phyloP scores from a whole-genome alignment of 148 eudicot genomes.

The Dianthus caryophyllus region DNA sequence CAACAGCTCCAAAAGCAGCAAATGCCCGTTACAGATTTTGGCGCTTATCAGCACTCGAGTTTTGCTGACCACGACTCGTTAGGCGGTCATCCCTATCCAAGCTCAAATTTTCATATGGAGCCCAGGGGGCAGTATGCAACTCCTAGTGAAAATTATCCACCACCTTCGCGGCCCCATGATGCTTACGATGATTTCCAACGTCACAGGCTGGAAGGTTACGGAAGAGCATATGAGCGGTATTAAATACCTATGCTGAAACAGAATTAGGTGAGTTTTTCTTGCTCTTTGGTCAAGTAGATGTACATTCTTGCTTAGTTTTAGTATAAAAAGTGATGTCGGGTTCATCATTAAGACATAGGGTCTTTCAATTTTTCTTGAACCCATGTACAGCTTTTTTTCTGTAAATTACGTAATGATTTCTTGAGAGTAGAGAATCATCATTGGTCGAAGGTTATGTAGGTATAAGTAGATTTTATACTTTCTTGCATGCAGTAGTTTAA shows the following conservation, averaged over 20 bases:
- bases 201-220: conserved; percentile 64
- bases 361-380: conserved; percentile 3
- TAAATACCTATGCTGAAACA: conserved; percentile 29
- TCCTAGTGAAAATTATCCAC: conserved; percentile 44
- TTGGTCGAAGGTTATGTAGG: conserved; percentile 16
- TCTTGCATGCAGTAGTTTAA: conserved; percentile 26
- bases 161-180: conserved; percentile 53
- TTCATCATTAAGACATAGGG: neutral
- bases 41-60: conserved; percentile 52
- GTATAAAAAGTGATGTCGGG: conserved; percentile 1
- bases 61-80: conserved; percentile 52
- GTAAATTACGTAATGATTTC: conserved; percentile 1
- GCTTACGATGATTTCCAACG: conserved; percentile 55
- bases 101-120: conserved; percentile 43
- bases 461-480: conserved; percentile 3
- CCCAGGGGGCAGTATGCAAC: conserved; percentile 54
- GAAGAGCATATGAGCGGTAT: conserved; percentile 61
- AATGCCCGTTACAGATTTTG: conserved; percentile 44
- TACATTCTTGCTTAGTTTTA: conserved; percentile 6
- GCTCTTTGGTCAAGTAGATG: conserved; percentile 18
- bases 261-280: conserved; percentile 45
- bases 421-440: conserved; percentile 5
- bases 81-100: conserved; percentile 41
- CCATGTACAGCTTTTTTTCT: conserved; percentile 13
- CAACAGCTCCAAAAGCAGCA: conserved; percentile 44